phyloP scores from a whole-genome alignment of 805 yeast genomes.

The Candida ascalaphidarum region DNA sequence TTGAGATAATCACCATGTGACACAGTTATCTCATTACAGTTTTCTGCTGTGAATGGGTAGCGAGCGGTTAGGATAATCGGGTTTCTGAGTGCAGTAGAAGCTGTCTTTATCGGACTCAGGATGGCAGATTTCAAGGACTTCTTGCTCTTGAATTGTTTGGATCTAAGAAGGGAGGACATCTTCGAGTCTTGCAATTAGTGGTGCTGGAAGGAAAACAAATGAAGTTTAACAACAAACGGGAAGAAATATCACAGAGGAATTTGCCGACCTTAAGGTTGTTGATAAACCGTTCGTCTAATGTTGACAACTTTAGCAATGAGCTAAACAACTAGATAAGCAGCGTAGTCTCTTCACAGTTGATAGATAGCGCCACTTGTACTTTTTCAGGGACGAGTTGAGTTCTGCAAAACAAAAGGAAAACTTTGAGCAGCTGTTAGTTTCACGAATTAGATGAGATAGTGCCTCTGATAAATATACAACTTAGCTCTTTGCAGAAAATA shows the following conservation, averaged over 20 bases:
- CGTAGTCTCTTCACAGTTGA: too few relatives aligned
- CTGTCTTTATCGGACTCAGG: constrained; percentile 12
- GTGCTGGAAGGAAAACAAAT: background rate
- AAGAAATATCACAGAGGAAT: background rate
- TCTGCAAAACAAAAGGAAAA: background rate
- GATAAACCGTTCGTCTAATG: too few relatives aligned
- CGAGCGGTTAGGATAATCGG: constrained; percentile 7
- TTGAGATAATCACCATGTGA: constrained; percentile 19
- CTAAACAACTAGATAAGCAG: too few relatives aligned
- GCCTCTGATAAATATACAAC: too few relatives aligned
- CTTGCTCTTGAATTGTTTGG: constrained; percentile 14
- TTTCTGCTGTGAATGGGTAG: constrained; percentile 22
- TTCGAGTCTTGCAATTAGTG: background rate
- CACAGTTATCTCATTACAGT: constrained; percentile 17
- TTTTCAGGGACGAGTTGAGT: background rate
- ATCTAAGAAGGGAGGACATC: constrained; percentile 17
- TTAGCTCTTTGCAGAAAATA: too few relatives aligned
- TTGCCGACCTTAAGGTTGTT: too few relatives aligned
- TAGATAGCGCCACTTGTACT: too few relatives aligned
- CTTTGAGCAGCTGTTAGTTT: background rate
- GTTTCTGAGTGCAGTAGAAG: constrained; percentile 3
- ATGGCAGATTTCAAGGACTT: constrained; percentile 17
- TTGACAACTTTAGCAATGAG: too few relatives aligned
- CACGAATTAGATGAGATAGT: constrained; percentile 1
- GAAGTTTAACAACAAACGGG: background rate